phyloP scores from a whole-genome alignment of 345 rosid species.

The Arabis hirsuta region DNA sequence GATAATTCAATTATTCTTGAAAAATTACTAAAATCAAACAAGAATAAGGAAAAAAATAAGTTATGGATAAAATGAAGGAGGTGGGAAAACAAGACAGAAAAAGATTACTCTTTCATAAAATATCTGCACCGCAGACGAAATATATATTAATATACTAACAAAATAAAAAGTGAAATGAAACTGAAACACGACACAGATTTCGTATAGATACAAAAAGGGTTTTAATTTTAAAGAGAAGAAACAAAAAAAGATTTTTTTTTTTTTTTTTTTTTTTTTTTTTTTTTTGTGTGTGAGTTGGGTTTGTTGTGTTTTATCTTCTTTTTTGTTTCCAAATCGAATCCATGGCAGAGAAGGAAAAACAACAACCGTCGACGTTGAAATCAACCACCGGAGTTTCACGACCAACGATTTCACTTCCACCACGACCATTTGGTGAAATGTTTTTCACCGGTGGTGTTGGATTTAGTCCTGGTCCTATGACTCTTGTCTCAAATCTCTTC shows the following conservation, averaged over 20 bases:
- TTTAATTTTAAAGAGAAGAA: background rate
- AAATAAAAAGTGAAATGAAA: slow-evolving; percentile 20
- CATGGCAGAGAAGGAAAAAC: slow-evolving; percentile 51
- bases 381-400: slow-evolving; percentile 47
- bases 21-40: background rate
- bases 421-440: slow-evolving; percentile 55
- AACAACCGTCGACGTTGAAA: slow-evolving; percentile 28
- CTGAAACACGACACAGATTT: slow-evolving; percentile 36
- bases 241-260: background rate
- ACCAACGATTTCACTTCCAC: slow-evolving; percentile 65
- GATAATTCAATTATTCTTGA: no score
- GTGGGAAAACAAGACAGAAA: slow-evolving; percentile 12
- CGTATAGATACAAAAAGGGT: slow-evolving; percentile 13
- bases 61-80: slow-evolving; percentile 14
- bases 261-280: background rate
- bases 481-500: slow-evolving; percentile 74
- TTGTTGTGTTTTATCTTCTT: slow-evolving; percentile 30
- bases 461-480: slow-evolving; percentile 91
- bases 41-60: background rate
- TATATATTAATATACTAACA: background rate
- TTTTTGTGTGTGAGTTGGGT: slow-evolving; percentile 19
- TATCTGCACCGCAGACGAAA: slow-evolving; percentile 40
- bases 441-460: slow-evolving; percentile 54
- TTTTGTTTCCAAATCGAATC: slow-evolving; percentile 20
- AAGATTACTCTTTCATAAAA: slow-evolving; percentile 12